Evolutionary conservation across 345 rosid species (phyloP), one percentile per base, ranked within the genome.

Genomic region (Corchorus capsularis): DNA sequence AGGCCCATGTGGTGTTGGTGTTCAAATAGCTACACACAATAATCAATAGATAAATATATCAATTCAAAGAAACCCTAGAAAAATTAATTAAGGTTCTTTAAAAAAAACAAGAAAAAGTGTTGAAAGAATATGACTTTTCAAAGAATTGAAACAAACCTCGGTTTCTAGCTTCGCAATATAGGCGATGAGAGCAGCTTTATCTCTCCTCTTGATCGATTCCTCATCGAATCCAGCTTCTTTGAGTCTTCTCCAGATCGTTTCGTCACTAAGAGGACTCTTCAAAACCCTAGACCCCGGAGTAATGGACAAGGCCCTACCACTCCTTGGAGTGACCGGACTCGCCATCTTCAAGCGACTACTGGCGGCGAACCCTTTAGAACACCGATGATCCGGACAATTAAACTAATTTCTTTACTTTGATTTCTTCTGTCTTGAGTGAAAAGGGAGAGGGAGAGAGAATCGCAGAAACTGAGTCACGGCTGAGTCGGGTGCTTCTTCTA

Each of bases 1-100:
- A 96, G 94, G 69, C 98, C 98, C 98, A 96, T 93, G 60, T 91
- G 95, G 83, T 96, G 96, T 84, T 90, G 98, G 81, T 90, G 90
- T 69, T 93, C 98, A 89, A 84, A 92, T 70, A 92, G 84, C 99
- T 95, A 55, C 77, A 86, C 41, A 63, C 34, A 57, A 76, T 27
- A 73, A 39, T 13, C 49, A 75, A 41, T 17, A 46, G 53, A 80
- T n/a, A 68, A 35, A n/a, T 17, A 54, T 57, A 78, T n/a, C 17
- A 10, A 56, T 55, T 19, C 13, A 13, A 56, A 39, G 6, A 56
- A 39, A 34, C 8, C 27, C 27, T 27, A 27, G 27, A 27, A 27
- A 27, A 27, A 27, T 27, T 27, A 27, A 27, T 27, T 27, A 27
- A n/a, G n/a, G n/a, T n/a, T n/a, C n/a, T n/a, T n/a, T n/a, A 20